Percentiles rank a stretch among this genome's conserved stretches.
Conservation (phyloP, 257 asterid species). For the Petrea volubilis region DNA sequence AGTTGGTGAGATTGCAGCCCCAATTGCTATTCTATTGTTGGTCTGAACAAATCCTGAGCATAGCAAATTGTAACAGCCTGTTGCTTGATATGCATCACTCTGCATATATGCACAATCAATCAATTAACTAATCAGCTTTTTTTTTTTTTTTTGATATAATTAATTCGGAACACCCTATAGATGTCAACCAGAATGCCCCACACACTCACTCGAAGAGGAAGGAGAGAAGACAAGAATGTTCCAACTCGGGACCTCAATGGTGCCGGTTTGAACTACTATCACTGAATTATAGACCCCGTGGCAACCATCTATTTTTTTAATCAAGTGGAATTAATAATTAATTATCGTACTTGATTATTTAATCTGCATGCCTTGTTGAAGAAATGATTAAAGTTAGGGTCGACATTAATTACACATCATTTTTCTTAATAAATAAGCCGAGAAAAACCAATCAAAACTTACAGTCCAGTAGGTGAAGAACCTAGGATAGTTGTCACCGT, state of each 20-base stretch:
- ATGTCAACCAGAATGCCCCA: too few species aligned
- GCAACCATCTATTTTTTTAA: too few species aligned
- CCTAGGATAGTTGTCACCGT: conserved; percentile 85
- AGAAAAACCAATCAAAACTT: conserved; percentile 28
- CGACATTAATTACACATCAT: background rate
- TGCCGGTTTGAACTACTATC: too few species aligned
- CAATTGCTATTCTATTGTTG: conserved; percentile 74
- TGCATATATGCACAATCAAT: conserved; percentile 36
- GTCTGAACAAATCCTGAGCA: conserved; percentile 96
- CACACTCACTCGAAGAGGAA: too few species aligned
- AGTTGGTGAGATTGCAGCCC: conserved; percentile 92
- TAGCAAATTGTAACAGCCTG: conserved; percentile 89
- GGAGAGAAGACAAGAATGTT: too few species aligned
- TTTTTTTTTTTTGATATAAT: too few species aligned
- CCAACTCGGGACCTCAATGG: too few species aligned
- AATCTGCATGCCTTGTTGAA: conserved; percentile 24
- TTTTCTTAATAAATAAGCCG: background rate
- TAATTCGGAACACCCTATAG: too few species aligned
- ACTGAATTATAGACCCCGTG: too few species aligned
- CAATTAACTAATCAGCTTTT: too few species aligned
- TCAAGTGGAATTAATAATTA: conserved; percentile 15
- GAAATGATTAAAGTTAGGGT: conserved; percentile 21
- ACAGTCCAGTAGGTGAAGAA: conserved; percentile 97
- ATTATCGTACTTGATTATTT: conserved; percentile 14
- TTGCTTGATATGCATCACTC: conserved; percentile 93